Base-by-base conservation (phyloP, 768 basidiomycete species). In the Rhizopogon vinicolor region DNA sequence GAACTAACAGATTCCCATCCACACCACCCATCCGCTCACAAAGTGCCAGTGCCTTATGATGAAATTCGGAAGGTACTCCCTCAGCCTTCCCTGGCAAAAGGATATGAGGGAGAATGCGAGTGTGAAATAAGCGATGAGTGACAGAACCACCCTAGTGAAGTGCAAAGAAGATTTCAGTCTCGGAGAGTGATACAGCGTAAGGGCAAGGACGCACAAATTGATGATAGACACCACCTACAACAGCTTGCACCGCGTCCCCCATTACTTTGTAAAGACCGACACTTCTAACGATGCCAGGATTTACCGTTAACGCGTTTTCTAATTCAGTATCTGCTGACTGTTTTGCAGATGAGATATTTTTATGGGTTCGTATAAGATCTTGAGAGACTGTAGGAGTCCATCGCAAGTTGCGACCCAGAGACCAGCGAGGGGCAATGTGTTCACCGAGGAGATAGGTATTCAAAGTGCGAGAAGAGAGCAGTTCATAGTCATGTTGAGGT, bases 211-310 rank as follows among this genome's bases (percentile, higher is more conserved):
- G 56, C 63, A 93, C 91, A 68, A 85, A 89, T 74, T 93, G 89
- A 62, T 86, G 83, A 63, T 84, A 90, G 12, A 91, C 78, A 6
- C 84, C 88, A 22, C 91, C 91, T 31, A 91, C 69, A 14, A 91
- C 75, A 3, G 87, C 91, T 60, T 87, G 83, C 5, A 91, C 87
- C 0, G 85, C 78, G 55, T 88, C 84, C 1, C 91, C 91, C 63
- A 86, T 81, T 18, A 91, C 84, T 62, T 91, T 92, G 62, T 86
- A 86, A 52, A 91, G 65, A 2, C 90, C 91, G 2, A 86, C 80
- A 41, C 79, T 76, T 58, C 70, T 72, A 45, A 80, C 65, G n/a
- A 80, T 61, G 53, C 70, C 71, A 41, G 69, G 65, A 55, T 58
- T 67, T 42, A 51, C 54, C 55, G 65, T 29, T 69, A 74, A 52